Conservation (phyloP, 208 protist species). For the Spongospora subterranea region DNA sequence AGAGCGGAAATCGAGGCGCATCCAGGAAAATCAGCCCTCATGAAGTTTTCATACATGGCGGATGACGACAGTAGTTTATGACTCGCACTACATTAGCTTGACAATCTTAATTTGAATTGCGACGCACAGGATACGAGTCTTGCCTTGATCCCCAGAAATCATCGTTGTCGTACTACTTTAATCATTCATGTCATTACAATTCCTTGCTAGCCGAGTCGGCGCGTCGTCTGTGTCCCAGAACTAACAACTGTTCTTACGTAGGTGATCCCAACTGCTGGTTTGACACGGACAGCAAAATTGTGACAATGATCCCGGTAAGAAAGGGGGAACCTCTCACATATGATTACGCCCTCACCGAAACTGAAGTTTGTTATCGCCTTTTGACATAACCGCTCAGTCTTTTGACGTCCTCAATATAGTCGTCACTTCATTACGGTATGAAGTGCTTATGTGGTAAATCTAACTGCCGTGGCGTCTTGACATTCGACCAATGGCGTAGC, state of each 20-base stretch:
- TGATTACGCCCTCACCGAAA: slow-evolving; percentile 48
- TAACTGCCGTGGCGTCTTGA: slow-evolving; percentile 16
- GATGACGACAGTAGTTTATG: slow-evolving; percentile 27
- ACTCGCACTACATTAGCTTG: too few relatives aligned
- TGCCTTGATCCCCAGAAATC: background rate
- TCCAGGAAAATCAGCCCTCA: background rate
- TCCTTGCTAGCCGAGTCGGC: background rate
- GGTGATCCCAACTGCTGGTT: background rate
- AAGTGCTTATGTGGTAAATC: background rate
- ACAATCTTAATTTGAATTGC: slow-evolving; percentile 54
- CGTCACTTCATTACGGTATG: slow-evolving; percentile 44
- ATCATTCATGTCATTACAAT: slow-evolving; percentile 3
- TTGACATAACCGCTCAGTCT: background rate
- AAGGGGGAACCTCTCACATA: background rate
- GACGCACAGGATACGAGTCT: slow-evolving; percentile 6
- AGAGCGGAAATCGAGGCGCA: slow-evolving; percentile 12
- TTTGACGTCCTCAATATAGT: background rate
- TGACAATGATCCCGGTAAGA: background rate
- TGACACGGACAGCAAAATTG: slow-evolving; percentile 11
- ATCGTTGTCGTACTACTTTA: slow-evolving; percentile 18
- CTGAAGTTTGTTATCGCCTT: background rate
- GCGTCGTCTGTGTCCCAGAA: background rate
- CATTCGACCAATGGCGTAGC: slow-evolving; percentile 44
- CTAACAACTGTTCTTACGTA: too few relatives aligned
- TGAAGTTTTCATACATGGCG: slow-evolving; percentile 41